phyloP scores from a whole-genome alignment of 1,284 basidiomycete species.

The Microbotryomycetes sp. region DNA sequence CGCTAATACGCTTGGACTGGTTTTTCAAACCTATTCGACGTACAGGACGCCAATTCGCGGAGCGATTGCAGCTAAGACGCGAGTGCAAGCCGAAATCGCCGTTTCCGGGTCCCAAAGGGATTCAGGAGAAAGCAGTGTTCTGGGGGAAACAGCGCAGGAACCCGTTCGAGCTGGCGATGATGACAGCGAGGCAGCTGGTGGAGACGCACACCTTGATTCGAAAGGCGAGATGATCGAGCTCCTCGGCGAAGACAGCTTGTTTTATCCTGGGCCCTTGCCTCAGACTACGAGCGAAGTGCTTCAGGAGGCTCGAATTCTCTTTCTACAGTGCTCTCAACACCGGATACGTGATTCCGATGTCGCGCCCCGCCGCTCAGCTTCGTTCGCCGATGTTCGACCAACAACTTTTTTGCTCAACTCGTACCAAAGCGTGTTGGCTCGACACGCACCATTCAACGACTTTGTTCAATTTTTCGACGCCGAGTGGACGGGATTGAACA shows the following conservation, averaged over 20 bases:
- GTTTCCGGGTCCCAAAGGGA: too few relatives aligned
- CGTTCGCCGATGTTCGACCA: constrained; percentile 57
- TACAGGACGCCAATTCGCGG: constrained; percentile 51
- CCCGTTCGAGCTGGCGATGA: too few relatives aligned
- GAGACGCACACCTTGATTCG: neutral
- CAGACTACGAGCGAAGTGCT: constrained; percentile 66
- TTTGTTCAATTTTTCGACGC: constrained; percentile 41
- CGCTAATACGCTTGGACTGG: constrained; percentile 66
- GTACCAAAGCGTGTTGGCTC: constrained; percentile 64
- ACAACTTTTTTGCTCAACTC: constrained; percentile 66
- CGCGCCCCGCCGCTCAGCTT: constrained; percentile 9
- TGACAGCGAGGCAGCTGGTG: neutral
- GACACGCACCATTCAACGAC: constrained; percentile 48
- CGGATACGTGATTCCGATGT: constrained; percentile 8
- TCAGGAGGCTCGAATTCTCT: constrained; percentile 61
- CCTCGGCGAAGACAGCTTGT: constrained; percentile 21
- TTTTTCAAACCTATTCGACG: constrained; percentile 81
- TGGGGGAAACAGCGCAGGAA: constrained; percentile 8
- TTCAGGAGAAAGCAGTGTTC: too few relatives aligned
- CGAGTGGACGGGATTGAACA: constrained; percentile 2
- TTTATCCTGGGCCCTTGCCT: constrained; percentile 45
- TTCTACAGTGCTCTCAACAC: constrained; percentile 60
- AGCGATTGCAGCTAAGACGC: neutral
- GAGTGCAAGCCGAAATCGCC: neutral
- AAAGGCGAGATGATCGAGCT: constrained; percentile 16